phyloP scores from a whole-genome alignment of 768 basidiomycete species.

The Boletus rufocinnamomeus region DNA sequence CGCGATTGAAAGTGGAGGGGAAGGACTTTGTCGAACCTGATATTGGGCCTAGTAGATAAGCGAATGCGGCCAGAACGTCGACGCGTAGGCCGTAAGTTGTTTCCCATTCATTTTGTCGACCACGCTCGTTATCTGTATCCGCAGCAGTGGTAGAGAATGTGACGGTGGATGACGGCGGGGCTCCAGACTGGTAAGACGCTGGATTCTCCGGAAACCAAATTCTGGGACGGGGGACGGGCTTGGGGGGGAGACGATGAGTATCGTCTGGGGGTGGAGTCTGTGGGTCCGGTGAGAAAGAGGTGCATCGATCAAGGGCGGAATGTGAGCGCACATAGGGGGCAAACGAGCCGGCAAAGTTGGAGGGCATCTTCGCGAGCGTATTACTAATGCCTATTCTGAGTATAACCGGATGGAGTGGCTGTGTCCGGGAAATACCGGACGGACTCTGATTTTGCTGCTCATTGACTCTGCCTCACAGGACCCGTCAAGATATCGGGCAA shows the following conservation, averaged over 20 bases:
- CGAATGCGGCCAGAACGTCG: constrained; percentile 62
- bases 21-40: constrained; percentile 52
- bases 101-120: constrained; percentile 63
- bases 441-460: constrained; percentile 30
- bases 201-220: constrained; percentile 56
- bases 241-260: constrained; percentile 29
- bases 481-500: constrained; percentile 33
- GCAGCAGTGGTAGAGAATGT: constrained; percentile 44
- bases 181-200: constrained; percentile 72
- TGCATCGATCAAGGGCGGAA: neutral
- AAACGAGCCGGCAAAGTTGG: constrained; percentile 44
- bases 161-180: constrained; percentile 53
- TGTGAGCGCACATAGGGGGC: constrained; percentile 54
- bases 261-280: constrained; percentile 65
- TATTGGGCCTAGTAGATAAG: constrained; percentile 70
- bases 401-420: constrained; percentile 27
- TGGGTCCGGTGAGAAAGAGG: constrained; percentile 1
- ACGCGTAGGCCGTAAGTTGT: constrained; percentile 67
- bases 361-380: neutral
- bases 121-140: constrained; percentile 40
- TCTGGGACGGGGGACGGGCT: constrained; percentile 32
- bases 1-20: neutral
- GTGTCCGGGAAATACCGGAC: constrained; percentile 47
- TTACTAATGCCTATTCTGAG: neutral
- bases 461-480: constrained; percentile 11